These are phyloP conservation scores for Hypericum androsaemum DNA, from an alignment of 345 rosid genomes.

Conservation along the genomic window DNA sequence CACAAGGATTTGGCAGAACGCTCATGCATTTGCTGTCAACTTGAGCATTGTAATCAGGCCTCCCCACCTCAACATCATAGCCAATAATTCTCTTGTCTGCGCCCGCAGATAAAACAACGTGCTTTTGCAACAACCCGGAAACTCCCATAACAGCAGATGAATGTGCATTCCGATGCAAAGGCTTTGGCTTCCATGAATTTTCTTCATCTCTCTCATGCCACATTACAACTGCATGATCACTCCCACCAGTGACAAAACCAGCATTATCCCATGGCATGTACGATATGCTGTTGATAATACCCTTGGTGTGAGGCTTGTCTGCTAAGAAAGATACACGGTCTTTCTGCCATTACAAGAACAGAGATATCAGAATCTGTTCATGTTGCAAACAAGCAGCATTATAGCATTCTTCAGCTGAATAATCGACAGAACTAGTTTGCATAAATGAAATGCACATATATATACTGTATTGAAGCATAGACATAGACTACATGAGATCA, in stretches of 20 bases:
- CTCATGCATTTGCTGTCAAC: slow-evolving; percentile 95
- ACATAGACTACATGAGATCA: slow-evolving; percentile 2
- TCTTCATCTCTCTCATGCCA: slow-evolving; percentile 66
- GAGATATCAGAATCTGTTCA: slow-evolving; percentile 2
- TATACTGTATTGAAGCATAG: too few species aligned
- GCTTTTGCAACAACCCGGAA: slow-evolving; percentile 74
- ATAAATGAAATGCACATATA: too few species aligned
- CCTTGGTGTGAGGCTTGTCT: slow-evolving; percentile 76
- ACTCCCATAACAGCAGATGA: slow-evolving; percentile 97
- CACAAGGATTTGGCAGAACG: slow-evolving; percentile 79
- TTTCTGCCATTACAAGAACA: slow-evolving; percentile 29
- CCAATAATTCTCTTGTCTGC: slow-evolving; percentile 79
- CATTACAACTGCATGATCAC: slow-evolving; percentile 75
- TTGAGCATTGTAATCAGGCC: slow-evolving; percentile 69
- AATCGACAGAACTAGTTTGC: too few species aligned
- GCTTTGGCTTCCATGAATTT: slow-evolving; percentile 64
- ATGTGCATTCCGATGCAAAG: slow-evolving; percentile 62
- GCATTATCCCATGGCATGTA: slow-evolving; percentile 77
- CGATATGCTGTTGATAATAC: slow-evolving; percentile 62
- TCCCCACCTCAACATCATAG: slow-evolving; percentile 57
- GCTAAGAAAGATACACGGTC: slow-evolving; percentile 52
- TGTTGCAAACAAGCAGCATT: background rate
- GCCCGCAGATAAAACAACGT: slow-evolving; percentile 70
- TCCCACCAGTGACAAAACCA: slow-evolving; percentile 76
- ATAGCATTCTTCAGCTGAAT: background rate